These are phyloP conservation scores for Platismatia glauca DNA, from an alignment of 495 filamentous ascomycete genomes.

Conservation along the genomic window DNA sequence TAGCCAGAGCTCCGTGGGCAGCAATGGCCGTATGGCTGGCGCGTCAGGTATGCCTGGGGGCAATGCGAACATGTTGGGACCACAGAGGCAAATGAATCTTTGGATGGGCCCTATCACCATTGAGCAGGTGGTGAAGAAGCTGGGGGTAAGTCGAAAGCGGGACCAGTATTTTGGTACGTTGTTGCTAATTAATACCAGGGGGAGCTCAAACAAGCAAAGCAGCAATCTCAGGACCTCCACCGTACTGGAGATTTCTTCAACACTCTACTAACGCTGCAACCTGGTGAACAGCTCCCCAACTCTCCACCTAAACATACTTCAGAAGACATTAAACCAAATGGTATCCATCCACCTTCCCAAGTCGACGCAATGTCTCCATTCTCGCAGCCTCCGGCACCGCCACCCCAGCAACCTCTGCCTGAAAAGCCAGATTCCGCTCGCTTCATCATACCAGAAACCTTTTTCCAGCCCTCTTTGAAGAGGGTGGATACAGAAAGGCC, in stretches of 20 bases:
- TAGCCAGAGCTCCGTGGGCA: constrained; percentile 59
- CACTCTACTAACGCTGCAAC: constrained; percentile 60
- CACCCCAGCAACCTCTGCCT: constrained; percentile 82
- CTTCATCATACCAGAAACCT: constrained; percentile 34
- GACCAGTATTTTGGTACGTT: background rate
- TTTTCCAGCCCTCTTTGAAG: constrained; percentile 51
- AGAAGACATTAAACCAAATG: constrained; percentile 37
- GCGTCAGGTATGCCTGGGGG: constrained; percentile 46
- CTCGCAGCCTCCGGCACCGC: constrained; percentile 82
- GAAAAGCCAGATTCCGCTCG: constrained; percentile 72
- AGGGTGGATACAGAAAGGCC: constrained; percentile 66
- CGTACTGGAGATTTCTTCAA: constrained; percentile 75
- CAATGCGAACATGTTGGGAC: constrained; percentile 50
- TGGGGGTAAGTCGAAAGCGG: constrained; percentile 58
- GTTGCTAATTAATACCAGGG: constrained; percentile 39
- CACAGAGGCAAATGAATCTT: constrained; percentile 63
- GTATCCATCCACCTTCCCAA: constrained; percentile 42
- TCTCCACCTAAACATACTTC: constrained; percentile 35
- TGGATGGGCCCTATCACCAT: constrained; percentile 85
- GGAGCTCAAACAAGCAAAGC: constrained; percentile 79
- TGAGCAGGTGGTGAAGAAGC: constrained; percentile 87
- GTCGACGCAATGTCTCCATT: constrained; percentile 55
- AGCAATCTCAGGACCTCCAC: constrained; percentile 75
- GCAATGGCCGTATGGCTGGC: constrained; percentile 39
- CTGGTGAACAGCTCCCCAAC: constrained; percentile 51